phyloP scores from a whole-genome alignment of 257 asterid genomes.

The Leonotis leonurus region DNA sequence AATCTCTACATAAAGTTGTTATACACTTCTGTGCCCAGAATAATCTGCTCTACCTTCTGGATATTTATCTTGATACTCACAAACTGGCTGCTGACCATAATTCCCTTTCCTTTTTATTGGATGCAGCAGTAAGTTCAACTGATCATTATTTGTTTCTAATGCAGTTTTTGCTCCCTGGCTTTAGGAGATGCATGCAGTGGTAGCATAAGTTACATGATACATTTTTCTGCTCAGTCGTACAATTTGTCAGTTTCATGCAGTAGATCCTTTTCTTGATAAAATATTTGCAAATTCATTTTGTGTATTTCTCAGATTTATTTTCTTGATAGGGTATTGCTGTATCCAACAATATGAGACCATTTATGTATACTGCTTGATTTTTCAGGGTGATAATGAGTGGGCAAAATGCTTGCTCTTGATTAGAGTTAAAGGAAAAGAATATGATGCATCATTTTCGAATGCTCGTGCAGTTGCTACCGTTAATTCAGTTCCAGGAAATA shows the following conservation, averaged over 20 bases:
- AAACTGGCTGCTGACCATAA: conserved; percentile 60
- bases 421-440: conserved; percentile 88
- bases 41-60: conserved; percentile 85
- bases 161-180: conserved; percentile 10
- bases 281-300: not conserved
- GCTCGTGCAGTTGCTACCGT: conserved; percentile 80
- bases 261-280: not conserved
- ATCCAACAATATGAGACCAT: conserved; percentile 16
- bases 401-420: conserved; percentile 80
- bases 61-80: conserved; percentile 80
- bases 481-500: conserved; percentile 58
- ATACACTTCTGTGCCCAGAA: conserved; percentile 60
- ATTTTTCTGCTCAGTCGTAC: conserved; percentile 11
- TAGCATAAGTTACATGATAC: not conserved
- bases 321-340: not conserved
- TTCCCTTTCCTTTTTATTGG: conserved; percentile 57
- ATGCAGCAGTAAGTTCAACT: conserved; percentile 66
- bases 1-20: conserved; percentile 76
- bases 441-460: conserved; percentile 90
- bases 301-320: not conserved
- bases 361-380: conserved; percentile 21
- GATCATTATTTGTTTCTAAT: conserved; percentile 8
- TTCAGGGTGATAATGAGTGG: conserved; percentile 89
- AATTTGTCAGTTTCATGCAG: conserved; percentile 3
- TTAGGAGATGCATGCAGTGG: conserved; percentile 6